A percentile compares a stretch with the other conserved stretches of the same genome.
Conservation (phyloP, 345 rosid species). For the Gossypium sturtianum region DNA sequence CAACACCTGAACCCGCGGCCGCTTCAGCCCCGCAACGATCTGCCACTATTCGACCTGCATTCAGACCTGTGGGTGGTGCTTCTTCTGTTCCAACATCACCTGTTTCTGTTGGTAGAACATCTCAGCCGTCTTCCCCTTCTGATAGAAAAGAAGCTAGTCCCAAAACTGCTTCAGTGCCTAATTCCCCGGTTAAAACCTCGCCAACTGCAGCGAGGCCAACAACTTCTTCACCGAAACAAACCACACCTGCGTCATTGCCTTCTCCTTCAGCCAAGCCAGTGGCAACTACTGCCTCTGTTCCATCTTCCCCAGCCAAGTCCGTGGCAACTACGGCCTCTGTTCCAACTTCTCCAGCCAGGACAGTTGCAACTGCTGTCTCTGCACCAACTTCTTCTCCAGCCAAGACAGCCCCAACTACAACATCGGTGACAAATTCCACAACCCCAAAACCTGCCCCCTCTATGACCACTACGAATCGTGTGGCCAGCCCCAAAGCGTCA, state of each 20-base stretch:
- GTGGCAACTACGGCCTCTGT: background rate
- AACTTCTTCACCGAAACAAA: constrained; percentile 4
- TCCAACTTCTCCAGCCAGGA: background rate
- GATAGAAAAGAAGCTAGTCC: constrained; percentile 5
- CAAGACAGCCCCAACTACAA: background rate
- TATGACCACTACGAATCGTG: background rate
- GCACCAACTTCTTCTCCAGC: constrained; percentile 15
- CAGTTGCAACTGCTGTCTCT: background rate
- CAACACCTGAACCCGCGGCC: constrained; percentile 22
- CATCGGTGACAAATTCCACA: constrained; percentile 21
- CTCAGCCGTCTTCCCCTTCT: constrained; percentile 25
- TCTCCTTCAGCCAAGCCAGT: constrained; percentile 8
- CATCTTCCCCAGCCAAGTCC: background rate
- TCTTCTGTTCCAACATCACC: constrained; percentile 34
- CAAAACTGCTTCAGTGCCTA: constrained; percentile 1
- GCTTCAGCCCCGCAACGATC: constrained; percentile 35
- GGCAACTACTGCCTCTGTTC: background rate
- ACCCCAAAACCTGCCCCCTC: constrained; percentile 4
- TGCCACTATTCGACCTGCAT: constrained; percentile 20
- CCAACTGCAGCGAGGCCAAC: background rate
- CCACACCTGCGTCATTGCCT: constrained; percentile 8
- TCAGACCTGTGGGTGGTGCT: constrained; percentile 26
- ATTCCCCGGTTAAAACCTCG: background rate
- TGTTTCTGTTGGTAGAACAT: constrained; percentile 5
- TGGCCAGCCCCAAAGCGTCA: constrained; percentile 17